Conservation (phyloP, 345 rosid genomes). For the Kernera saxatilis region DNA sequence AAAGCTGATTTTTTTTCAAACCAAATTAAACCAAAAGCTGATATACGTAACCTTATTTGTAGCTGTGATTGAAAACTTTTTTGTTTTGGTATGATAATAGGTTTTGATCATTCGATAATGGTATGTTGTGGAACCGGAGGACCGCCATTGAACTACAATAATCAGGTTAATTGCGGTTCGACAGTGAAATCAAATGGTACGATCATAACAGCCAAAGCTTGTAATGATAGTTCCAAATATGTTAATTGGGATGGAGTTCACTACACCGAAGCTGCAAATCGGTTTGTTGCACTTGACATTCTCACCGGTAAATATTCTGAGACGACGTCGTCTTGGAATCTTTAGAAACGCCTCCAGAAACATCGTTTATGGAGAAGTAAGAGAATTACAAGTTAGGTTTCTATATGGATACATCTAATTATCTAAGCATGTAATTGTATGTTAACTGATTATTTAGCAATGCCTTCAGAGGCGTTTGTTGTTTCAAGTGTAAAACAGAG, state of each 20-base stretch:
- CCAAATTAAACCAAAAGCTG: too few relatives aligned
- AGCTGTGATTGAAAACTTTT: background rate
- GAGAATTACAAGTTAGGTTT: background rate
- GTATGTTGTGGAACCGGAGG: slow-evolving; percentile 96
- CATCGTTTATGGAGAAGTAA: background rate
- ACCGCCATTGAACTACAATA: slow-evolving; percentile 76
- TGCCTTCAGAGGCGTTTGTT: background rate
- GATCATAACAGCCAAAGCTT: slow-evolving; percentile 46
- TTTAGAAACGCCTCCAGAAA: background rate
- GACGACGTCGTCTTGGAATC: slow-evolving; percentile 42
- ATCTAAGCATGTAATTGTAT: background rate
- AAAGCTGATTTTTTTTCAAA: too few relatives aligned
- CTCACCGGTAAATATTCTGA: slow-evolving; percentile 74
- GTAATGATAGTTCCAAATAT: slow-evolving; percentile 70
- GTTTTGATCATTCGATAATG: slow-evolving; percentile 86
- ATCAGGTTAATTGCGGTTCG: slow-evolving; percentile 56
- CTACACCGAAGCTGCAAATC: slow-evolving; percentile 89
- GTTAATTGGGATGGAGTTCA: slow-evolving; percentile 97
- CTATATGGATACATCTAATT: background rate
- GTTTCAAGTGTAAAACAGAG: slow-evolving; percentile 4
- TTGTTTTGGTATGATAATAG: slow-evolving; percentile 37
- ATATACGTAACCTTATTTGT: background rate
- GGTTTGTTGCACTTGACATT: slow-evolving; percentile 57
- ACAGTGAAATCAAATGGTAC: slow-evolving; percentile 60
- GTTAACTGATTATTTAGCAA: background rate